These are phyloP conservation scores for Saccharomycodes ludwigii DNA, from an alignment of 805 yeast genomes.

Conservation along the genomic window DNA sequence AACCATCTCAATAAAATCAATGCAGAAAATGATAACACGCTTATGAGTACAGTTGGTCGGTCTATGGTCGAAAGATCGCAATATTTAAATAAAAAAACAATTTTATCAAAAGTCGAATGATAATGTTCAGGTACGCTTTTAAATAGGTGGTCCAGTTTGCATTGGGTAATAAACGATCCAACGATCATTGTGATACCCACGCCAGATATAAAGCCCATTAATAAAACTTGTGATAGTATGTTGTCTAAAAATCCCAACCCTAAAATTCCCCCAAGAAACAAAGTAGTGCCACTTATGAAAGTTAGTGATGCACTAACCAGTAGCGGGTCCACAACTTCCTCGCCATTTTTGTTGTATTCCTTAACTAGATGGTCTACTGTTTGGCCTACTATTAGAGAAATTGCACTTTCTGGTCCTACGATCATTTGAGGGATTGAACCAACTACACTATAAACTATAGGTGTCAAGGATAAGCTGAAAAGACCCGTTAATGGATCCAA, in stretches of 20 bases:
- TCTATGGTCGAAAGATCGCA: constrained; percentile 24
- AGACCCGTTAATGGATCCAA: constrained; percentile 75
- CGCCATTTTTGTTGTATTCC: constrained; percentile 15
- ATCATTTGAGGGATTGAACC: constrained; percentile 85
- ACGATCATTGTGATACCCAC: constrained; percentile 76
- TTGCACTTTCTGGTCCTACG: constrained; percentile 87
- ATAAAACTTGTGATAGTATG: constrained; percentile 60
- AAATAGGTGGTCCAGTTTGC: constrained; percentile 48
- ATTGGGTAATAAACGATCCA: constrained; percentile 58
- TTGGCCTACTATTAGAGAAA: constrained; percentile 73
- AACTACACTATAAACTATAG: constrained; percentile 60
- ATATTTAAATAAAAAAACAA: constrained; percentile 42
- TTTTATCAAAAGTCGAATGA: constrained; percentile 63
- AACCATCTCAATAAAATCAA: constrained; percentile 31
- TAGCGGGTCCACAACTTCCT: constrained; percentile 30
- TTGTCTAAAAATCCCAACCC: constrained; percentile 79
- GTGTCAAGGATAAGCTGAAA: constrained; percentile 64
- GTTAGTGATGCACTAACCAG: constrained; percentile 59
- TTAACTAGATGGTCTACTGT: constrained; percentile 46
- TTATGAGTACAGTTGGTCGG: constrained; percentile 46
- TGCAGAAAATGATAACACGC: constrained; percentile 36
- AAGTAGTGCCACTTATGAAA: constrained; percentile 59
- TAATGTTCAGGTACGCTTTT: constrained; percentile 37
- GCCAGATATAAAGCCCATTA: constrained; percentile 77
- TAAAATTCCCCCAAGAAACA: constrained; percentile 65